phyloP scores from a whole-genome alignment of 1,139 yeast species.

The Nematodospora anomalae region DNA sequence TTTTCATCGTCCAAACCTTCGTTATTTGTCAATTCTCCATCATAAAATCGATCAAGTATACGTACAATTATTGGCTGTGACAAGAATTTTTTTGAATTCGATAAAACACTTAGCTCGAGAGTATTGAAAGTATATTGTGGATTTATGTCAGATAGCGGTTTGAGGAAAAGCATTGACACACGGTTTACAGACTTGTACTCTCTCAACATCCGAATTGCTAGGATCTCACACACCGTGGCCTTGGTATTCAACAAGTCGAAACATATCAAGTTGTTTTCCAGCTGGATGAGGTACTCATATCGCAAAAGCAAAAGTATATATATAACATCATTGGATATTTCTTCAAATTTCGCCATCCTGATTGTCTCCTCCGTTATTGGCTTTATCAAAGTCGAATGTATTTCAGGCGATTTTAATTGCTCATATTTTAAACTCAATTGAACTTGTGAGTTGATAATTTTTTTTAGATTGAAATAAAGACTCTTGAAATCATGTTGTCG shows the following conservation, averaged over 20 bases:
- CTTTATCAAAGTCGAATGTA: slow-evolving; percentile 48
- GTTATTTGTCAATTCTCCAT: slow-evolving; percentile 44
- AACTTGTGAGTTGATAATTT: slow-evolving; percentile 40
- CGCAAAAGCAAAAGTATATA: slow-evolving; percentile 37
- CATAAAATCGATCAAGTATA: slow-evolving; percentile 53
- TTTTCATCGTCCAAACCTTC: slow-evolving; percentile 27
- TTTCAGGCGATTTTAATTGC: slow-evolving; percentile 56
- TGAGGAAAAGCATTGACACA: slow-evolving; percentile 44
- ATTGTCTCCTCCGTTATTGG: slow-evolving; percentile 44
- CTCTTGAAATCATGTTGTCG: slow-evolving; percentile 36
- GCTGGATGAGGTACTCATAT: slow-evolving; percentile 50
- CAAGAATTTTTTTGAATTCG: slow-evolving; percentile 54
- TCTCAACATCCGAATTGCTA: slow-evolving; percentile 52
- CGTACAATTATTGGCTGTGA: slow-evolving; percentile 57
- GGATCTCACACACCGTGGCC: slow-evolving; percentile 54
- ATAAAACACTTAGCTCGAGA: slow-evolving; percentile 53
- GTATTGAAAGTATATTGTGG: slow-evolving; percentile 38
- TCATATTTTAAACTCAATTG: slow-evolving; percentile 53
- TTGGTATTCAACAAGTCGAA: slow-evolving; percentile 52
- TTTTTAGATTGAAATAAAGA: slow-evolving; percentile 40
- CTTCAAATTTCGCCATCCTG: slow-evolving; percentile 10
- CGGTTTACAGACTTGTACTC: slow-evolving; percentile 49
- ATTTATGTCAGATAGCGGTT: slow-evolving; percentile 34
- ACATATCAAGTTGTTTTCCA: slow-evolving; percentile 47
- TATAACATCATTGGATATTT: slow-evolving; percentile 27